phyloP scores from a whole-genome alignment of 2,329 filamentous ascomycete species.

The Ceratocystis destructans region DNA sequence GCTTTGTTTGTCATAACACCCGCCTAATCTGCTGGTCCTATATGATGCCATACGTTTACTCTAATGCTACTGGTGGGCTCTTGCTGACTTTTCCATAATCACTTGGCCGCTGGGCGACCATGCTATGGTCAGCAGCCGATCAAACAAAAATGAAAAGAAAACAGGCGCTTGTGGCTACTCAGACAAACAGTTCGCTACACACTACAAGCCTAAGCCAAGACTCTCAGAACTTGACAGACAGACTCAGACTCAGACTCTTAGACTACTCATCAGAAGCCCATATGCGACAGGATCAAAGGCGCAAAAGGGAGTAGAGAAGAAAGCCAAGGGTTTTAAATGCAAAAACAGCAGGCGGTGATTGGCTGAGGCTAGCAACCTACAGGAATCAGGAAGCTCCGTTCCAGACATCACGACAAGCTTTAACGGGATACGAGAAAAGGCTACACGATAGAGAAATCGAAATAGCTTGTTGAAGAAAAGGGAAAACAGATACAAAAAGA shows the following conservation, averaged over 20 bases:
- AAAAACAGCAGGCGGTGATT: constrained; percentile 23
- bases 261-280: too few species aligned
- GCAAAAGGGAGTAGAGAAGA: not conserved
- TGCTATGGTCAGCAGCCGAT: constrained; percentile 3
- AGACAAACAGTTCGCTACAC: constrained; percentile 24
- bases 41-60: not conserved
- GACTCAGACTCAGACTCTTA: too few species aligned
- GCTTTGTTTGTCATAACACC: not conserved
- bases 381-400: not conserved
- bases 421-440: not conserved
- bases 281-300: not conserved
- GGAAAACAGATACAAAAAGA: not conserved
- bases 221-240: too few species aligned
- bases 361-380: constrained; percentile 29
- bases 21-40: not conserved
- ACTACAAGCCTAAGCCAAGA: too few species aligned
- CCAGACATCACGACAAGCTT: not conserved
- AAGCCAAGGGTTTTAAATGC: too few species aligned
- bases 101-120: not conserved
- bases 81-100: not conserved
- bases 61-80: not conserved
- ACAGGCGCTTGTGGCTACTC: constrained; percentile 33
- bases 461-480: not conserved
- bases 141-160: constrained; percentile 20
- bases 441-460: constrained; percentile 38